A percentile compares a stretch with the other conserved stretches of the same genome.
Conservation (phyloP, 2,329 filamentous ascomycete genomes). For the Trichoderma breve region DNA sequence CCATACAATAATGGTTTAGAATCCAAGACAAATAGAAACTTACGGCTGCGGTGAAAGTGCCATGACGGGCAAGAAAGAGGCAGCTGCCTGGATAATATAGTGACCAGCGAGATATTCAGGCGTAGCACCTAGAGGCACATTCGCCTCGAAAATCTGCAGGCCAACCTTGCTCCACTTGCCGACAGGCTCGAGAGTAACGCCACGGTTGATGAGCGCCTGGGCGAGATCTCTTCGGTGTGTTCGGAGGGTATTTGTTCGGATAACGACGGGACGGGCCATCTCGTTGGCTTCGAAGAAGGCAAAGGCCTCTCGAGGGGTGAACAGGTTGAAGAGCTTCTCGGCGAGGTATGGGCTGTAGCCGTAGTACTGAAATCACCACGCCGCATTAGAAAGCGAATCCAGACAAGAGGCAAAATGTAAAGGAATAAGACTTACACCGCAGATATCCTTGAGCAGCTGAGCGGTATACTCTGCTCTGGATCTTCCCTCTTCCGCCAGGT, state of each 20-base stretch:
- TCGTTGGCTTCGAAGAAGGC: conserved; percentile 99
- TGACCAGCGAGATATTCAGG: conserved; percentile 96
- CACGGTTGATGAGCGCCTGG: conserved; percentile 90
- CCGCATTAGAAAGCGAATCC: neutral
- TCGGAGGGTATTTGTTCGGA: conserved; percentile 92
- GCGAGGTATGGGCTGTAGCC: conserved; percentile 94
- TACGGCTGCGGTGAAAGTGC: conserved; percentile 80
- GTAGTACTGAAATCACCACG: conserved; percentile 61
- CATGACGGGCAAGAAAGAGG: conserved; percentile 97
- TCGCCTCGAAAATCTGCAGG: conserved; percentile 91
- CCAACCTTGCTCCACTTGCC: conserved; percentile 99
- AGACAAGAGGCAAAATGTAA: neutral
- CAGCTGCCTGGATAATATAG: conserved; percentile 96
- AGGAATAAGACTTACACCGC: conserved; percentile 46
- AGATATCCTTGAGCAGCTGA: conserved; percentile 87
- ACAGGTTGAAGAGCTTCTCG: conserved; percentile 90
- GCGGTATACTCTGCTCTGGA: conserved; percentile 85
- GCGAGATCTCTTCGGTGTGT: conserved; percentile 76
- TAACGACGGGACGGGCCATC: conserved; percentile 86
- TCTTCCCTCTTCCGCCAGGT: conserved; percentile 73
- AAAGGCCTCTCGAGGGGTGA: conserved; percentile 89
- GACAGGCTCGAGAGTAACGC: conserved; percentile 92
- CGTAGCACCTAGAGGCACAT: conserved; percentile 82
- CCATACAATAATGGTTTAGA: neutral
- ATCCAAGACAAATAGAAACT: neutral